Percentiles rank a stretch among this genome's conserved stretches.
phyloP scores from a whole-genome alignment of 228 moss, liverwort and hornwort genomes.

The Sphagnum fallax region DNA sequence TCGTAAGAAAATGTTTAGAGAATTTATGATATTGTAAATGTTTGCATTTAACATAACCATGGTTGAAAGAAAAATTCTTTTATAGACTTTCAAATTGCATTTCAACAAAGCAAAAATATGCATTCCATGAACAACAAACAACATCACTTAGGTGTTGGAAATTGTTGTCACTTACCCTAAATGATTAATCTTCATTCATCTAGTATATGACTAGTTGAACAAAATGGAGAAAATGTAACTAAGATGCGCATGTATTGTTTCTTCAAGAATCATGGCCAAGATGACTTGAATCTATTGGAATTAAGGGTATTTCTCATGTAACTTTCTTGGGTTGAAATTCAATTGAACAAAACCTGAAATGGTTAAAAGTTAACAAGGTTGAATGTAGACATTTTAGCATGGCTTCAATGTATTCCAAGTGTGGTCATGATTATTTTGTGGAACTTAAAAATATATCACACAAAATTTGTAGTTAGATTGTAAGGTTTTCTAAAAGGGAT shows the following conservation, averaged over 20 bases:
- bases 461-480: background rate
- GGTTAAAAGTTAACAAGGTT: conserved; percentile 91
- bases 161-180: background rate
- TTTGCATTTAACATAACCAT: background rate
- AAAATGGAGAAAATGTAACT: too few species aligned
- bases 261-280: too few species aligned
- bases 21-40: background rate
- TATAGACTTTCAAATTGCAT: background rate
- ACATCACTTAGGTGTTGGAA: background rate
- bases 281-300: too few species aligned
- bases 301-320: too few species aligned
- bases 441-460: conserved; percentile 60
- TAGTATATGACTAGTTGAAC: too few species aligned
- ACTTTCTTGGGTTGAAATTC: too few species aligned
- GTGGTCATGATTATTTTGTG: conserved; percentile 83
- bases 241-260: too few species aligned
- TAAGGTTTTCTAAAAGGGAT: too few species aligned
- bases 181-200: too few species aligned
- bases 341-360: conserved; percentile 56
- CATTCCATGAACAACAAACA: background rate
- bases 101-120: background rate
- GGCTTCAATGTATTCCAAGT: conserved; percentile 79
- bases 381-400: conserved; percentile 90
- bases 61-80: background rate
- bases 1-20: background rate